Percentiles rank a stretch among this genome's conserved stretches.
Conservation (phyloP, 805 yeast species). For the Blastobotrys muscicola region DNA sequence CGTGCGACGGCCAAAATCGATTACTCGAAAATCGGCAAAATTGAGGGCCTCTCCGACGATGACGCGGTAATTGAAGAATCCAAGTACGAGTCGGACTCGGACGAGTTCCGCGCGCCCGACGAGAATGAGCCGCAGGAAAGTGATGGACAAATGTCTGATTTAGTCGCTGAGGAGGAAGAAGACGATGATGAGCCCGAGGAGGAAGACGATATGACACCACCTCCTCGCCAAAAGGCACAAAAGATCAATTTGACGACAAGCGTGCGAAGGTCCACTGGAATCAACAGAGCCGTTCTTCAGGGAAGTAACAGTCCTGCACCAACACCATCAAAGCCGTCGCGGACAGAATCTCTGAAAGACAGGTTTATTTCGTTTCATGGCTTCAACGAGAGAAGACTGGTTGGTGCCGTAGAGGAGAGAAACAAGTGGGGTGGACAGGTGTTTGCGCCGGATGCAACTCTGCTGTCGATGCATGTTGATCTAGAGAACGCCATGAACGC, state of each 20-base stretch:
- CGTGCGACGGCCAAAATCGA: constrained; percentile 5
- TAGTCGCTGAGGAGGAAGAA: constrained; percentile 10
- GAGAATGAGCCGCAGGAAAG: constrained; percentile 1
- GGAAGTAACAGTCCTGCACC: too few species aligned
- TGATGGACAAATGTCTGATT: constrained; percentile 2
- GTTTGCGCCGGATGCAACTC: constrained; percentile 33
- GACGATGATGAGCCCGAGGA: constrained; percentile 10
- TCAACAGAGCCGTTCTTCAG: too few species aligned
- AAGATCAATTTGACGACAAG: too few species aligned
- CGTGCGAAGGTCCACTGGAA: too few species aligned
- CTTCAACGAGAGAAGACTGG: constrained; percentile 34
- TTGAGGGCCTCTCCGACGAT: constrained; percentile 8
- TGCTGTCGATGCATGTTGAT: constrained; percentile 12
- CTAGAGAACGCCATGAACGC: neutral
- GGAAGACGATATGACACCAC: constrained; percentile 1
- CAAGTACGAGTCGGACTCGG: constrained; percentile 2
- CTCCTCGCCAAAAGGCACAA: too few species aligned
- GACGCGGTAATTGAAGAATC: neutral
- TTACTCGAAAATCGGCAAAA: constrained; percentile 11
- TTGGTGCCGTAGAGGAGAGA: constrained; percentile 36
- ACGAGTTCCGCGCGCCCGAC: neutral
- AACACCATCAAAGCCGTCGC: neutral
- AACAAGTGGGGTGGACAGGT: constrained; percentile 40
- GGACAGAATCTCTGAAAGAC: constrained; percentile 29
- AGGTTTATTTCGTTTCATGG: constrained; percentile 42